These are phyloP conservation scores for Telfairia occidentalis DNA, from an alignment of 331 rosid species.

Conservation along the genomic window DNA sequence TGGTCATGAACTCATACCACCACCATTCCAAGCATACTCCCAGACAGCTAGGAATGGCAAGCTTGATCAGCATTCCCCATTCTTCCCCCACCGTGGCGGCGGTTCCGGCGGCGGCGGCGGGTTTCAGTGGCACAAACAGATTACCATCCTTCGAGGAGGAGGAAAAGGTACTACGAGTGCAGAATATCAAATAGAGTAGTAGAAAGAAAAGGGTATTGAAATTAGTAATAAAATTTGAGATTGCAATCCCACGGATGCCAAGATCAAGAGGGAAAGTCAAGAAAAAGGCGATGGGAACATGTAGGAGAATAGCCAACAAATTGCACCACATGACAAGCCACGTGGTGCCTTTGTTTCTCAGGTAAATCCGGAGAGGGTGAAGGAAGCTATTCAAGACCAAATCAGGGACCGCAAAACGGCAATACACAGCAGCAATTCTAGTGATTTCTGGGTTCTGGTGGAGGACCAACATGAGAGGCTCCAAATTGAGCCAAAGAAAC, in stretches of 20 bases:
- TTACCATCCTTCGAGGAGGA: conserved; percentile 13
- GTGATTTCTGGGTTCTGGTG: conserved; percentile 52
- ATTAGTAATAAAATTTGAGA: conserved; percentile 50
- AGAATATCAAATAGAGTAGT: conserved; percentile 30
- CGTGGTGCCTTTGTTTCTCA: conserved; percentile 53
- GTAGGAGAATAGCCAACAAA: conserved; percentile 38
- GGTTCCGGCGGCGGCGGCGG: neutral
- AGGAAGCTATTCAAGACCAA: conserved; percentile 54
- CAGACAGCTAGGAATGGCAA: conserved; percentile 56
- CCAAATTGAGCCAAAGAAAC: conserved; percentile 55
- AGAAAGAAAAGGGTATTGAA: conserved; percentile 54
- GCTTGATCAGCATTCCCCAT: conserved; percentile 46
- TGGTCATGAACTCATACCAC: conserved; percentile 95
- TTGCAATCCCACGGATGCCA: conserved; percentile 59
- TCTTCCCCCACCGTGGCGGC: conserved; percentile 20
- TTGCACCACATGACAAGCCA: conserved; percentile 75
- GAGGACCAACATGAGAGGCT: conserved; percentile 51
- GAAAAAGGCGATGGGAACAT: conserved; percentile 43
- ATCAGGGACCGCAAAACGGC: conserved; percentile 66
- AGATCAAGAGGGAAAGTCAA: conserved; percentile 60
- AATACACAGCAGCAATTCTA: conserved; percentile 47
- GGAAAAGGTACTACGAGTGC: neutral
- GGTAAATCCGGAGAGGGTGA: conserved; percentile 58
- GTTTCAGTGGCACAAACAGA: neutral
- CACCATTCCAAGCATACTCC: conserved; percentile 92